A percentile compares a stretch with the other conserved stretches of the same genome.
Evolutionary conservation across 495 filamentous ascomycete species (phyloP).

Genomic region (Aspergillus diversus): DNA sequence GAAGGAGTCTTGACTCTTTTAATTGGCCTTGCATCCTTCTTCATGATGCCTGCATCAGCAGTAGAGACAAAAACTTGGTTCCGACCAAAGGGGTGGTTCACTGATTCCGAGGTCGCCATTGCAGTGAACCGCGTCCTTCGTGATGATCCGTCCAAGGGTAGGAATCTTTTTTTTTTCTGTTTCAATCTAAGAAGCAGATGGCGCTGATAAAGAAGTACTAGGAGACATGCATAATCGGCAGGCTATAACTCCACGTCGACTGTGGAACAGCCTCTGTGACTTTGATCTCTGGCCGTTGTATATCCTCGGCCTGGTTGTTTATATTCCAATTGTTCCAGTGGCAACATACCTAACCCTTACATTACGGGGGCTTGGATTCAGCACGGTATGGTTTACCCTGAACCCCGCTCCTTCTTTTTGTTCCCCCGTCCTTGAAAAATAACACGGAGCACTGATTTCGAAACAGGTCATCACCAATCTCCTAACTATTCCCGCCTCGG

Average conservation of each 20-base stretch:
- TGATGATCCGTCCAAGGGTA: slow-evolving; percentile 65
- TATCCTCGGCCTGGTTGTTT: slow-evolving; percentile 59
- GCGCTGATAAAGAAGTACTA: slow-evolving; percentile 57
- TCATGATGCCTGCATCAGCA: slow-evolving; percentile 72
- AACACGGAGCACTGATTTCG: background rate
- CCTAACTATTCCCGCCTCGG: background rate
- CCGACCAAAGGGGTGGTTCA: slow-evolving; percentile 76
- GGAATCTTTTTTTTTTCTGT: background rate
- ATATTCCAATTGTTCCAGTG: slow-evolving; percentile 58
- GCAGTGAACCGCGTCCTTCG: slow-evolving; percentile 64
- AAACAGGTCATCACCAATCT: slow-evolving; percentile 5
- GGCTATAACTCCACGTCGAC: slow-evolving; percentile 54
- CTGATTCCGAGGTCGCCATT: slow-evolving; percentile 59
- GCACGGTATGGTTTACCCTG: slow-evolving; percentile 34
- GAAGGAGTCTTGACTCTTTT: slow-evolving; percentile 61
- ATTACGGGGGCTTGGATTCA: slow-evolving; percentile 62
- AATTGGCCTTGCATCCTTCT: slow-evolving; percentile 64
- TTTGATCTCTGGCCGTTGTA: slow-evolving; percentile 76
- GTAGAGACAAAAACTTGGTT: slow-evolving; percentile 69
- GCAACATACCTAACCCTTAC: slow-evolving; percentile 64
- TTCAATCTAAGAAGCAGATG: slow-evolving; percentile 55
- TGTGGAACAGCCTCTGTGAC: slow-evolving; percentile 64
- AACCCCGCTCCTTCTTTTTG: background rate
- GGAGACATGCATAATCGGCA: slow-evolving; percentile 63
- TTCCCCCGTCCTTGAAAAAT: too few species aligned